Evolutionary conservation across 106 monocot genomes (phyloP).

Genomic region (Apostasia shenzhenica): DNA sequence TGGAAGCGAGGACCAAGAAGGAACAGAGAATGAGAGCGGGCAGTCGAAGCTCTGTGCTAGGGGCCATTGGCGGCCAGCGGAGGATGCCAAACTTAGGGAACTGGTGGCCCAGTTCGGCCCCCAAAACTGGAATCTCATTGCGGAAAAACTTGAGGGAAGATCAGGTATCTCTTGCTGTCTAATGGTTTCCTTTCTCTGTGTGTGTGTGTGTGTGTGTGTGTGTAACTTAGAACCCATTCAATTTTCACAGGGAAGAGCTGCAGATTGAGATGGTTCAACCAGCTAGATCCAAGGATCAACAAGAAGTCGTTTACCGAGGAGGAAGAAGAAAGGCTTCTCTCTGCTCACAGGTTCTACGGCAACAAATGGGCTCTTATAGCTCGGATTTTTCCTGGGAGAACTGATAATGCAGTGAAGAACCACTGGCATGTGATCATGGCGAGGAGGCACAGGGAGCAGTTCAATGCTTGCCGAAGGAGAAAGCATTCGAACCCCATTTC

Average conservation of each 20-base stretch:
- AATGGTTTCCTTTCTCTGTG: not conserved
- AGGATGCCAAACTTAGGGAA: conserved; percentile 81
- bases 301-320: conserved; percentile 54
- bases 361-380: conserved; percentile 83
- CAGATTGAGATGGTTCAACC: conserved; percentile 88
- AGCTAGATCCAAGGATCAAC: conserved; percentile 76
- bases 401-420: conserved; percentile 89
- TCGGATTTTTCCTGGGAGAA: conserved; percentile 66
- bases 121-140: conserved; percentile 95
- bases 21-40: conserved; percentile 1
- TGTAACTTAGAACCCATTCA: too few relatives aligned
- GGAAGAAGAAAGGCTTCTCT: conserved; percentile 65
- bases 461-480: conserved; percentile 34
- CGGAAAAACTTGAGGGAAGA: conserved; percentile 83
- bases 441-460: conserved; percentile 53
- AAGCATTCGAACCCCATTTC: conserved; percentile 6
- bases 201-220: too few relatives aligned
- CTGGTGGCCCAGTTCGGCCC: conserved; percentile 77
- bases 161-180: conserved; percentile 36
- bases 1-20: not conserved
- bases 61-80: conserved; percentile 85
- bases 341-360: conserved; percentile 59
- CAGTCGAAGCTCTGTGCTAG: conserved; percentile 61
- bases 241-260: conserved; percentile 70
- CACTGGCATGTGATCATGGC: conserved; percentile 89